Conservation (phyloP, 768 basidiomycete species). For the Suillus alpinus region DNA sequence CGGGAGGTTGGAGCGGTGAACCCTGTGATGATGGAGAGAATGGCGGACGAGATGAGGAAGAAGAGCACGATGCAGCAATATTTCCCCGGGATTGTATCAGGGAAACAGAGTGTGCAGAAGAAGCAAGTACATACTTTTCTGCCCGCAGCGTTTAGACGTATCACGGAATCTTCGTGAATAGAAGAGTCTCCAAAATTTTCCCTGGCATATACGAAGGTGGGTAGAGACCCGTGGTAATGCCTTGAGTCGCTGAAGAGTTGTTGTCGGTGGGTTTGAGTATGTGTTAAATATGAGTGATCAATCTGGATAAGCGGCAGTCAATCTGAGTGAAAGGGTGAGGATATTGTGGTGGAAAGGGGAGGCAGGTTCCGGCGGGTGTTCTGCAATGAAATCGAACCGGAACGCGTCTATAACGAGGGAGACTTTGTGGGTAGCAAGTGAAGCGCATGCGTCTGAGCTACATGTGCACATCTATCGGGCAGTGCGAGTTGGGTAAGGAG, state of each 20-base stretch:
- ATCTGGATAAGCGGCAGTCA: conserved; percentile 60
- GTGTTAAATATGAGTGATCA: conserved; percentile 87
- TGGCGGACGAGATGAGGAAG: conserved; percentile 64
- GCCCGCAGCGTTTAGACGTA: conserved; percentile 60
- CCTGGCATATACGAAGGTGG: conserved; percentile 94
- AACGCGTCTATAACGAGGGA: conserved; percentile 89
- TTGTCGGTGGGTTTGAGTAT: conserved; percentile 91
- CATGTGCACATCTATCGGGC: conserved; percentile 29
- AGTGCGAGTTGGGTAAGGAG: conserved; percentile 66
- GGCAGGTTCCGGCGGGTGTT: conserved; percentile 51
- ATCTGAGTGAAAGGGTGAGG: conserved; percentile 71
- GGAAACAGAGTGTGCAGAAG: not conserved
- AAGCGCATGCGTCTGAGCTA: conserved; percentile 32
- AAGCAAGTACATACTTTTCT: conserved; percentile 49
- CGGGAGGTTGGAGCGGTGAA: conserved; percentile 64
- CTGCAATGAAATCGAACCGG: conserved; percentile 89
- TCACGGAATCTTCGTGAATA: conserved; percentile 84
- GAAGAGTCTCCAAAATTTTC: conserved; percentile 87
- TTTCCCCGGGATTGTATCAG: conserved; percentile 32
- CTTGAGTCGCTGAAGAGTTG: conserved; percentile 96
- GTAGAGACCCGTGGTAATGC: conserved; percentile 92
- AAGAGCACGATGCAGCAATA: conserved; percentile 72
- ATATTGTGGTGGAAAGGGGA: conserved; percentile 80
- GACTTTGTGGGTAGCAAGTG: conserved; percentile 66
- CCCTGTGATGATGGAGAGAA: conserved; percentile 58